Evolutionary conservation across 208 protist species (phyloP).

Genomic region (Strigomonas culicis): DNA sequence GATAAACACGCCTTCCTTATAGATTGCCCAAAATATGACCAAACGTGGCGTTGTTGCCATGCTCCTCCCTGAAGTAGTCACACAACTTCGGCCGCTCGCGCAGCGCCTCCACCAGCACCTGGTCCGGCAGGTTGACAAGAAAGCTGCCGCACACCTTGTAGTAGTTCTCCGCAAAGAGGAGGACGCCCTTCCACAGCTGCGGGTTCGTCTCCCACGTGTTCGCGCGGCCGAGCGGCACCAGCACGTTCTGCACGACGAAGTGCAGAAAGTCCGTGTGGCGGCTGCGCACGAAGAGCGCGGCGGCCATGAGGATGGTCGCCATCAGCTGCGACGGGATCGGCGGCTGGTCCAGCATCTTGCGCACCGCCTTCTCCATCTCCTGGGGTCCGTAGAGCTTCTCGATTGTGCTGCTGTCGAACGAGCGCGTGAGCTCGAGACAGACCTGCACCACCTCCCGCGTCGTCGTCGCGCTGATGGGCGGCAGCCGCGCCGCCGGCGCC

Average conservation of each 20-base stretch:
- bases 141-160: slow-evolving; percentile 75
- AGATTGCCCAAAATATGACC: slow-evolving; percentile 57
- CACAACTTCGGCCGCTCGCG: slow-evolving; percentile 35
- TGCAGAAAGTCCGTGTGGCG: slow-evolving; percentile 39
- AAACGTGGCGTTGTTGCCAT: slow-evolving; percentile 79
- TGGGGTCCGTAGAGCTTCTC: slow-evolving; percentile 50
- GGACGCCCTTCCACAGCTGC: slow-evolving; percentile 67
- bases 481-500: slow-evolving; percentile 6
- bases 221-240: slow-evolving; percentile 52
- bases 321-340: slow-evolving; percentile 75
- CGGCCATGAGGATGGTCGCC: slow-evolving; percentile 58
- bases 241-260: slow-evolving; percentile 48
- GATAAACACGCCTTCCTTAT: slow-evolving; percentile 13
- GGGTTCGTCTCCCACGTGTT: slow-evolving; percentile 53
- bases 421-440: slow-evolving; percentile 56
- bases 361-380: slow-evolving; percentile 52
- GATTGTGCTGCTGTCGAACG: slow-evolving; percentile 35
- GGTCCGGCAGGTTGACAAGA: slow-evolving; percentile 66
- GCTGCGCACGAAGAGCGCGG: slow-evolving; percentile 23
- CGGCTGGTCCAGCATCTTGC: slow-evolving; percentile 38
- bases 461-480: slow-evolving; percentile 52
- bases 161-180: slow-evolving; percentile 65
- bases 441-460: slow-evolving; percentile 57
- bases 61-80: slow-evolving; percentile 59
- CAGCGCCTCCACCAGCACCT: slow-evolving; percentile 63